Conservation (phyloP, 106 monocot species). For the Acorus calamus region DNA sequence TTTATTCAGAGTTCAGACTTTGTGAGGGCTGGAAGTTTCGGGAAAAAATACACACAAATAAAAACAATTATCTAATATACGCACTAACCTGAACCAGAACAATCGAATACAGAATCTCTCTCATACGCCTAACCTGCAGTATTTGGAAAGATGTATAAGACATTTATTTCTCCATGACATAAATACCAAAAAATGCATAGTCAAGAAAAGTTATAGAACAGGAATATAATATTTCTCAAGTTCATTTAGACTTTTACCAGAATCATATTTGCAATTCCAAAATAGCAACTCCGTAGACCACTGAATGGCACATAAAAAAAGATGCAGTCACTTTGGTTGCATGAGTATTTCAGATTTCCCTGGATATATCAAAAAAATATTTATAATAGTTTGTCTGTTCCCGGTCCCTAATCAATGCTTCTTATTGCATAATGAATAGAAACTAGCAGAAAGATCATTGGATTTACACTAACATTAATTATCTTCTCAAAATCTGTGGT, state of each 20-base stretch:
- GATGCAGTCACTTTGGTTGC: slow-evolving; percentile 6
- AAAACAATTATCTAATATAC: not conserved
- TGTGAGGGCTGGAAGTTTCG: no score
- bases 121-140: slow-evolving; percentile 77
- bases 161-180: not conserved
- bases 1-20: no score
- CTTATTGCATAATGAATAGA: no score
- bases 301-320: slow-evolving; percentile 37
- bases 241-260: slow-evolving; percentile 45
- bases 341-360: not conserved
- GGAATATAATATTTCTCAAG: not conserved
- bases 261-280: slow-evolving; percentile 86
- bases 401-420: no score
- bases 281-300: slow-evolving; percentile 82
- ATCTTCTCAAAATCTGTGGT: no score
- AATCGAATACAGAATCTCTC: slow-evolving; percentile 71
- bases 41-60: not conserved
- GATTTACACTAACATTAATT: no score
- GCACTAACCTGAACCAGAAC: slow-evolving; percentile 68
- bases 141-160: not conserved
- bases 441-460: no score
- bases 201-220: not conserved
- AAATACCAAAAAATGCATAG: not conserved
- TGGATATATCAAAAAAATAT: no score
- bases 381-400: no score